Percentiles rank a stretch among this genome's conserved stretches.
These are phyloP conservation scores for Malus sylvestris DNA, from an alignment of 306 rosid species.

Conservation along the genomic window DNA sequence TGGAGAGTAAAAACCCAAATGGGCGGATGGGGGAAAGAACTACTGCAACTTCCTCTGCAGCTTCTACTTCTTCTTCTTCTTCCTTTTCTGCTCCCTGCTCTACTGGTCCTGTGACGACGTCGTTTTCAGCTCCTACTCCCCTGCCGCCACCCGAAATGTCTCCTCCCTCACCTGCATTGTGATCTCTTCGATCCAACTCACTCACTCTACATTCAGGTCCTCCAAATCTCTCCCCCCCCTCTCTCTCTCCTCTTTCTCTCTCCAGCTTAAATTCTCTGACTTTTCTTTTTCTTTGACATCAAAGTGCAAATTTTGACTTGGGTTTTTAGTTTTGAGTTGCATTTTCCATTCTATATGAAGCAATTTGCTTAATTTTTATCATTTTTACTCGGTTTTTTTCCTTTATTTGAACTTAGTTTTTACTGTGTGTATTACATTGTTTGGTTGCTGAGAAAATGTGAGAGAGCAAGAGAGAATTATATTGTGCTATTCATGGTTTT, in stretches of 20 bases:
- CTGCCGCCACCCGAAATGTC: not conserved
- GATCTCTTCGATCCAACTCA: slow-evolving; percentile 42
- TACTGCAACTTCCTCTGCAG: slow-evolving; percentile 64
- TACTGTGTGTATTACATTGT: slow-evolving; percentile 1
- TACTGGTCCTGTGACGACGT: slow-evolving; percentile 34
- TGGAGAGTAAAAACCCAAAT: slow-evolving; percentile 26
- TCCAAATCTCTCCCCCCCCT: not conserved
- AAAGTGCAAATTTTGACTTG: not conserved
- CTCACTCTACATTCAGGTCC: slow-evolving; percentile 32
- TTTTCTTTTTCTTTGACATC: not conserved
- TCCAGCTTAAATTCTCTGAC: not conserved
- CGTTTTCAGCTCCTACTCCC: slow-evolving; percentile 38
- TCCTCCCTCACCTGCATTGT: slow-evolving; percentile 26
- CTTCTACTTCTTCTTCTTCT: slow-evolving; percentile 26
- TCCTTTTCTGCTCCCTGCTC: slow-evolving; percentile 9
- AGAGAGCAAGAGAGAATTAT: slow-evolving; percentile 4
- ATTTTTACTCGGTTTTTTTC: not conserved
- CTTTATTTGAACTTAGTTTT: not conserved
- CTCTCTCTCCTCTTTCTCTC: not conserved
- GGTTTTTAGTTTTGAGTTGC: slow-evolving; percentile 1
- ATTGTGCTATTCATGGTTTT: not conserved
- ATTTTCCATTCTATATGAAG: slow-evolving; percentile 1
- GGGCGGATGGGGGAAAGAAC: slow-evolving; percentile 46
- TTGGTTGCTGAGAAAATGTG: slow-evolving; percentile 22
- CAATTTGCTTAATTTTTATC: slow-evolving; percentile 2